Percentiles rank a stretch among this genome's conserved stretches.
phyloP scores from a whole-genome alignment of 2,329 filamentous ascomycete genomes.

The Colletotrichum nymphaeae region DNA sequence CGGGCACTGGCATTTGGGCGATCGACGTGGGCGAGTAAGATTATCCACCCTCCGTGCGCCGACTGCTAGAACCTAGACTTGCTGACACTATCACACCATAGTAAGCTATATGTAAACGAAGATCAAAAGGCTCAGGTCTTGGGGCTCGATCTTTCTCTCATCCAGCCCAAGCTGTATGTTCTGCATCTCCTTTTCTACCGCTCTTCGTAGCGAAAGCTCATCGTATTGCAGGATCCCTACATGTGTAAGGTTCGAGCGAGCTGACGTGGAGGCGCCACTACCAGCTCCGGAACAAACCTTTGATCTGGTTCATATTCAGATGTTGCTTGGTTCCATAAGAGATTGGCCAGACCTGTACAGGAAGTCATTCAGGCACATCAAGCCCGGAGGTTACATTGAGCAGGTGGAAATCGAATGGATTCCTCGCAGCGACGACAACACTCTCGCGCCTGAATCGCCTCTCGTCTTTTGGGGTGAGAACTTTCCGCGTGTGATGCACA shows the following conservation, averaged over 20 bases:
- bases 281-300: constrained; percentile 62
- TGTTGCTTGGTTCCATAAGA: constrained; percentile 81
- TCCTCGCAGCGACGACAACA: constrained; percentile 77
- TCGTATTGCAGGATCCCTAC: constrained; percentile 70
- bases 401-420: constrained; percentile 90
- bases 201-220: constrained; percentile 21
- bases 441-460: constrained; percentile 66
- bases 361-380: constrained; percentile 71
- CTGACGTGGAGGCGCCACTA: constrained; percentile 86
- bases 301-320: constrained; percentile 86
- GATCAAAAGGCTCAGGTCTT: constrained; percentile 44
- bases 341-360: constrained; percentile 82
- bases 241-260: constrained; percentile 75
- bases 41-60: background rate
- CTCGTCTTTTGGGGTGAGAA: constrained; percentile 77
- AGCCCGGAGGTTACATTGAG: constrained; percentile 83
- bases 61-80: constrained; percentile 50
- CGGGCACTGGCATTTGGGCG: constrained; percentile 91
- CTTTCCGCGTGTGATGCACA: constrained; percentile 75
- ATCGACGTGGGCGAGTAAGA: constrained; percentile 85
- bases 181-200: background rate
- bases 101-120: constrained; percentile 23
- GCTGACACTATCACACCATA: constrained; percentile 13
- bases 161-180: constrained; percentile 57
- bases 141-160: constrained; percentile 53